phyloP scores from a whole-genome alignment of 2,329 filamentous ascomycete species.

The Elsinoe arachidis region DNA sequence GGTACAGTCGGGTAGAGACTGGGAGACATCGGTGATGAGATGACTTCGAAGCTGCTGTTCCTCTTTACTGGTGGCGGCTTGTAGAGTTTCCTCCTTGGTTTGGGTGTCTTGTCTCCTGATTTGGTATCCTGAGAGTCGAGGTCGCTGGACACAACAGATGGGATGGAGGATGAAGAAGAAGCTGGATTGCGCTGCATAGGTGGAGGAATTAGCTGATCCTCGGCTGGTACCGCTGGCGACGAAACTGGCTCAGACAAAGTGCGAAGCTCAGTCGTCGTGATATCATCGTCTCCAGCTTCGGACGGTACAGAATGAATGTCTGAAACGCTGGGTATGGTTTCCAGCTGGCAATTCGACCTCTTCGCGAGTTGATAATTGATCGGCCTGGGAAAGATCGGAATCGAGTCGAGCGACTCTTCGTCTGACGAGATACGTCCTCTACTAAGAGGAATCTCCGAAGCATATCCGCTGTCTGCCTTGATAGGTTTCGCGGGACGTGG shows the following conservation, averaged over 20 bases:
- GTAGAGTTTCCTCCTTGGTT: constrained; percentile 24
- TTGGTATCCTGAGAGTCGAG: not conserved
- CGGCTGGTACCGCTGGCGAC: not conserved
- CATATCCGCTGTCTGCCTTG: constrained; percentile 6
- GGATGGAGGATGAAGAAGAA: not conserved
- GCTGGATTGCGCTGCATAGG: constrained; percentile 10
- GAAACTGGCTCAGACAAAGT: not conserved
- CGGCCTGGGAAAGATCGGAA: not conserved
- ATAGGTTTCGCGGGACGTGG: not conserved
- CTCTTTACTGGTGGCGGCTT: constrained; percentile 25
- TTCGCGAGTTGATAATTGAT: not conserved
- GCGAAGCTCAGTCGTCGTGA: not conserved
- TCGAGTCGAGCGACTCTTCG: not conserved
- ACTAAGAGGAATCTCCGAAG: not conserved
- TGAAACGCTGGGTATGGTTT: constrained; percentile 9
- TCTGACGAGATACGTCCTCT: not conserved
- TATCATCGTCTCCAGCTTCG: not conserved
- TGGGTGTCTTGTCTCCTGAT: constrained; percentile 14
- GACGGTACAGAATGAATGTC: not conserved
- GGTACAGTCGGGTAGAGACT: constrained; percentile 21
- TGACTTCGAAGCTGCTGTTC: constrained; percentile 17
- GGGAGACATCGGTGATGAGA: constrained; percentile 21
- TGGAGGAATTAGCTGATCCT: not conserved
- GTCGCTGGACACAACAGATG: not conserved
- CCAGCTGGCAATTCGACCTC: constrained; percentile 1